A percentile compares a stretch with the other conserved stretches of the same genome.
Evolutionary conservation across 208 protist species (phyloP).

Genomic region (Leishmania martiniquensis): DNA sequence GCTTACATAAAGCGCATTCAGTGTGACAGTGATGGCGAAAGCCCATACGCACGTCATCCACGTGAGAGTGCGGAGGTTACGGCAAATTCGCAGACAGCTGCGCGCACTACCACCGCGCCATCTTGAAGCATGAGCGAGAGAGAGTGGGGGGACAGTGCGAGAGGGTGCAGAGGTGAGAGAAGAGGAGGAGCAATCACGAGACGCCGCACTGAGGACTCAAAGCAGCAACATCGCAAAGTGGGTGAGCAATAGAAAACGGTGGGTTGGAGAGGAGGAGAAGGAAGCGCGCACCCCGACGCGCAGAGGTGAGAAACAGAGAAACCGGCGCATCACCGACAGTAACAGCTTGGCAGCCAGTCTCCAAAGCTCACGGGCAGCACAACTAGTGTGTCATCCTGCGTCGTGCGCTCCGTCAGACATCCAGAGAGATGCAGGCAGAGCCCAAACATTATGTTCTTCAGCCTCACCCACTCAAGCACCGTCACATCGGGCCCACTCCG

Average conservation of each 20-base stretch:
- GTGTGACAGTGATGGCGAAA: not conserved
- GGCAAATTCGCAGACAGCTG: not conserved
- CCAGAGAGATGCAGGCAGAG: not conserved
- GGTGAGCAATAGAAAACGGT: not conserved
- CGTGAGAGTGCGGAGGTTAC: not conserved
- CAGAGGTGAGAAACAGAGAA: not conserved
- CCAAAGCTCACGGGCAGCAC: not conserved
- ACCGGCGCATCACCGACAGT: not conserved
- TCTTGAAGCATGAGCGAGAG: not conserved
- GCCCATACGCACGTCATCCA: not conserved
- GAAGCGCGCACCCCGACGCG: not conserved
- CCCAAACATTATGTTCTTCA: no score
- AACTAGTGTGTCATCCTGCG: not conserved
- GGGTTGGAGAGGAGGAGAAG: not conserved
- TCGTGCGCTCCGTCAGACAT: not conserved
- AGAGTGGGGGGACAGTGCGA: not conserved
- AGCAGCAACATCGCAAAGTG: not conserved
- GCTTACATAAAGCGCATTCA: not conserved
- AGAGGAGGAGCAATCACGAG: not conserved
- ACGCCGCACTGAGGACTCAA: not conserved
- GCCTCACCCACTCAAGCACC: no score
- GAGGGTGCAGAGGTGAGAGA: not conserved
- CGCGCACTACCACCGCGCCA: not conserved
- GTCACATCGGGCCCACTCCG: no score
- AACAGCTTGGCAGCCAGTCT: not conserved